A percentile compares a stretch with the other conserved stretches of the same genome.
Evolutionary conservation across 805 yeast species (phyloP).

Genomic region (Saturnispora besseyi): DNA sequence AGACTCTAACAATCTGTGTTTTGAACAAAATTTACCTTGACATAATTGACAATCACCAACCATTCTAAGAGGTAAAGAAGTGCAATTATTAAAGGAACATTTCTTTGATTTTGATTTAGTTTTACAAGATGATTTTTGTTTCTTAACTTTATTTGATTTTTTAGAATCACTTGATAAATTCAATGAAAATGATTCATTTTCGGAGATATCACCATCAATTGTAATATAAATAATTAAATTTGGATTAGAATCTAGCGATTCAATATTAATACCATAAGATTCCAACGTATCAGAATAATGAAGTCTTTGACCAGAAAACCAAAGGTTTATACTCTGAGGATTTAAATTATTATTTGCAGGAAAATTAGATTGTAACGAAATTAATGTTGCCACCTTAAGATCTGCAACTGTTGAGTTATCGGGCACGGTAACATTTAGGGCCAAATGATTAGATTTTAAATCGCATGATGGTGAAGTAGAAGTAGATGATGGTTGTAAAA

Average conservation of each 20-base stretch:
- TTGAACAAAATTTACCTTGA: slow-evolving; percentile 76
- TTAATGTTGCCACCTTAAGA: slow-evolving; percentile 37
- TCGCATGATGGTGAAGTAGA: neutral
- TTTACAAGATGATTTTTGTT: slow-evolving; percentile 18
- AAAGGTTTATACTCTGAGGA: slow-evolving; percentile 19
- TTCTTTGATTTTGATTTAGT: slow-evolving; percentile 34
- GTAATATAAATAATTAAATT: slow-evolving; percentile 26
- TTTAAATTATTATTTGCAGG: slow-evolving; percentile 15
- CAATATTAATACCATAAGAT: slow-evolving; percentile 23
- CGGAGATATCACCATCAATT: slow-evolving; percentile 16
- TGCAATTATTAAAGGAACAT: slow-evolving; percentile 51
- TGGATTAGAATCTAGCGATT: slow-evolving; percentile 7
- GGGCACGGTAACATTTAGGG: slow-evolving; percentile 30
- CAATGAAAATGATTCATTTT: neutral
- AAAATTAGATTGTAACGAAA: slow-evolving; percentile 22
- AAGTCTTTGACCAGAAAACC: slow-evolving; percentile 28
- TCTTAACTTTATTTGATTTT: neutral
- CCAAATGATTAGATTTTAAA: slow-evolving; percentile 23
- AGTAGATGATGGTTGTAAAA: slow-evolving; percentile 5
- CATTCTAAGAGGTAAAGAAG: slow-evolving; percentile 52
- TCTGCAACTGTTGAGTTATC: slow-evolving; percentile 45
- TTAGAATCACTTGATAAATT: neutral
- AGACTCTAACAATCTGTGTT: slow-evolving; percentile 79
- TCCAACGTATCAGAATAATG: slow-evolving; percentile 21
- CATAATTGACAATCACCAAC: slow-evolving; percentile 84